phyloP scores from a whole-genome alignment of 2,329 filamentous ascomycete genomes.

The Proliferodiscus dingleyae region DNA sequence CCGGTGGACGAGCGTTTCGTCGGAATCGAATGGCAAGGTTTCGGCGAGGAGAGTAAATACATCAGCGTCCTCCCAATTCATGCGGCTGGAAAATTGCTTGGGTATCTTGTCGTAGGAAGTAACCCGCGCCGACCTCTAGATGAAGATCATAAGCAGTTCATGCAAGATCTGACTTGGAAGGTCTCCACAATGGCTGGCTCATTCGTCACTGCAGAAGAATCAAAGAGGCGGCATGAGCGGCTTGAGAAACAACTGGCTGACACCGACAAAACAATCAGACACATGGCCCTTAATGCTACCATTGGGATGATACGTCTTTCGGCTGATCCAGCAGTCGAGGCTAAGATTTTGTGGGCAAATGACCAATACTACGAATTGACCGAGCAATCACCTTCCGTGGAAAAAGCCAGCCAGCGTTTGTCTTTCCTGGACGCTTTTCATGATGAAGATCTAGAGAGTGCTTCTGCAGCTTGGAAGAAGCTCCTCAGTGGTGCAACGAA shows the following conservation, averaged over 20 bases:
- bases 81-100: constrained; percentile 15
- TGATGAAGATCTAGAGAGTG: constrained; percentile 20
- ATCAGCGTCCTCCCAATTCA: constrained; percentile 24
- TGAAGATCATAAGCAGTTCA: constrained; percentile 22
- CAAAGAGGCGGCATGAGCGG: constrained; percentile 13
- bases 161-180: constrained; percentile 22
- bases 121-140: constrained; percentile 27
- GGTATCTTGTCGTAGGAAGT: constrained; percentile 23
- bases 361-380: constrained; percentile 1
- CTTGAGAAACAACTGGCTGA: constrained; percentile 21
- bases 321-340: neutral
- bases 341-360: neutral
- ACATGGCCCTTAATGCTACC: constrained; percentile 28
- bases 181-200: constrained; percentile 21
- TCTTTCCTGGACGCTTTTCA: constrained; percentile 22
- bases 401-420: neutral
- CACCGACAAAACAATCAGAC: constrained; percentile 19
- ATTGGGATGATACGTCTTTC: constrained; percentile 27
- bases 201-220: constrained; percentile 21
- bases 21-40: constrained; percentile 22
- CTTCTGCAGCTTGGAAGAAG: constrained; percentile 17
- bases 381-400: neutral
- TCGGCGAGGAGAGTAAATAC: constrained; percentile 19
- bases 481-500: constrained; percentile 17
- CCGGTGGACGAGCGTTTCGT: constrained; percentile 22